Percentiles rank a stretch among this genome's conserved stretches.
Conservation (phyloP, 257 asterid species). For the Jaltomata sinuosa region DNA sequence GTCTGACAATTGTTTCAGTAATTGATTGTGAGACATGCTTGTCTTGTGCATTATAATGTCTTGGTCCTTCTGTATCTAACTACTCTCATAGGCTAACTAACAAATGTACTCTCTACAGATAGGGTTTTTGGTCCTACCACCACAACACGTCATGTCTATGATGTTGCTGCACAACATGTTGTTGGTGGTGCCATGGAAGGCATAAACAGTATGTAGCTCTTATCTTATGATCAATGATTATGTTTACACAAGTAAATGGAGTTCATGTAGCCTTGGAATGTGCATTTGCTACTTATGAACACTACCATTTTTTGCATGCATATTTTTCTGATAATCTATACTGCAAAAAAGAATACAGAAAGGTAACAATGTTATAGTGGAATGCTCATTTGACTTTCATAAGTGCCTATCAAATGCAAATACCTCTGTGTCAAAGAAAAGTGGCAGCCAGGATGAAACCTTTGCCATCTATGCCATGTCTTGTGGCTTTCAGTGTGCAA, state of each 20-base stretch:
- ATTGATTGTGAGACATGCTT: background rate
- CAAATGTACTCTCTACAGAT: conserved; percentile 38
- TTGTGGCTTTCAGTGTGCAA: background rate
- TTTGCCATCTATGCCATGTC: background rate
- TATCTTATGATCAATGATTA: conserved; percentile 3
- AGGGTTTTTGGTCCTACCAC: conserved; percentile 99
- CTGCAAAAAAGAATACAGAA: background rate
- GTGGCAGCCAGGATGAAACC: background rate
- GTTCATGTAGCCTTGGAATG: background rate
- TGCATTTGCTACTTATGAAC: background rate
- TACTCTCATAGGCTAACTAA: background rate
- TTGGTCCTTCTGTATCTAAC: background rate
- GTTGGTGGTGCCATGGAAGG: conserved; percentile 97
- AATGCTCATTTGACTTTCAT: background rate
- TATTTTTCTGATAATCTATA: background rate
- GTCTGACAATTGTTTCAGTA: background rate
- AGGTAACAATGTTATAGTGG: background rate
- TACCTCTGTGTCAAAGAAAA: background rate
- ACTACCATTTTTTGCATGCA: background rate
- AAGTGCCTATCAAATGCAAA: background rate
- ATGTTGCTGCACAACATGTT: conserved; percentile 88
- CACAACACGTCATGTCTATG: conserved; percentile 96
- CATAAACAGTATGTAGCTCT: conserved; percentile 55
- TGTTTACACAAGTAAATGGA: background rate
- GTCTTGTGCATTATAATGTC: background rate